Percentiles rank a stretch among this genome's conserved stretches.
Evolutionary conservation across 2,329 filamentous ascomycete species (phyloP).

Genomic region (Aspergillus neoniger): DNA sequence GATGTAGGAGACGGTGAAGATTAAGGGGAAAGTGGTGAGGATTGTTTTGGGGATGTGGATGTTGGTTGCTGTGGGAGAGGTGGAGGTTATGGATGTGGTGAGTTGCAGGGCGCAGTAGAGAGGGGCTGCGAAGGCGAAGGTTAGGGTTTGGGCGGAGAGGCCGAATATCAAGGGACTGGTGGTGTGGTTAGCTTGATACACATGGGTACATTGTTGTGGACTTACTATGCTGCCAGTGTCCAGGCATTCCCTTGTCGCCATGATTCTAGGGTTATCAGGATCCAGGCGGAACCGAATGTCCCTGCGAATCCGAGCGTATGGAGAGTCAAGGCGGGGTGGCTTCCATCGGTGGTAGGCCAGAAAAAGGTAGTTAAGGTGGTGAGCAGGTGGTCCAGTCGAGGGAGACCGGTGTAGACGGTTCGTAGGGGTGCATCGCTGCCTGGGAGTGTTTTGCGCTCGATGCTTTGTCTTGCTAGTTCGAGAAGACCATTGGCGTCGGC

Average conservation of each 20-base stretch:
- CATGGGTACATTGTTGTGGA: conserved; percentile 11
- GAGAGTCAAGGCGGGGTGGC: conserved; percentile 36
- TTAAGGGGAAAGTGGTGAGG: conserved; percentile 41
- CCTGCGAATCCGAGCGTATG: conserved; percentile 44
- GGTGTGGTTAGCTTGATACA: conserved; percentile 15
- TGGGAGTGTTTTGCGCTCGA: conserved; percentile 29
- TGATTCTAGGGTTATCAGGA: conserved; percentile 48
- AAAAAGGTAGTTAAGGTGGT: conserved; percentile 41
- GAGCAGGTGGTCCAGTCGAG: conserved; percentile 35
- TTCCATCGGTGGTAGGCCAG: conserved; percentile 43
- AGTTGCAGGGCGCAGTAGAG: conserved; percentile 49
- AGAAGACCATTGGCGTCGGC: conserved; percentile 35
- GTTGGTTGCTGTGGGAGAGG: conserved; percentile 36
- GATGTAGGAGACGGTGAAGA: conserved; percentile 48
- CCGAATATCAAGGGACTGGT: conserved; percentile 42
- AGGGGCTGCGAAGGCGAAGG: conserved; percentile 49
- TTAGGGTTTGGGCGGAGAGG: conserved; percentile 44
- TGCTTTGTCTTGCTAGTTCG: conserved; percentile 20
- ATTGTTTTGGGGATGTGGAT: conserved; percentile 36
- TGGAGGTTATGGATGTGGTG: conserved; percentile 43
- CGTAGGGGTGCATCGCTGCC: conserved; percentile 31
- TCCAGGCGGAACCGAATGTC: conserved; percentile 46
- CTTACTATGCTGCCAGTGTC: conserved; percentile 47
- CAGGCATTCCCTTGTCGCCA: conserved; percentile 48
- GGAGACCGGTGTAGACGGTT: conserved; percentile 37